Conservation (phyloP, 2,329 filamentous ascomycete species). For the Pleomassaria siparia region DNA sequence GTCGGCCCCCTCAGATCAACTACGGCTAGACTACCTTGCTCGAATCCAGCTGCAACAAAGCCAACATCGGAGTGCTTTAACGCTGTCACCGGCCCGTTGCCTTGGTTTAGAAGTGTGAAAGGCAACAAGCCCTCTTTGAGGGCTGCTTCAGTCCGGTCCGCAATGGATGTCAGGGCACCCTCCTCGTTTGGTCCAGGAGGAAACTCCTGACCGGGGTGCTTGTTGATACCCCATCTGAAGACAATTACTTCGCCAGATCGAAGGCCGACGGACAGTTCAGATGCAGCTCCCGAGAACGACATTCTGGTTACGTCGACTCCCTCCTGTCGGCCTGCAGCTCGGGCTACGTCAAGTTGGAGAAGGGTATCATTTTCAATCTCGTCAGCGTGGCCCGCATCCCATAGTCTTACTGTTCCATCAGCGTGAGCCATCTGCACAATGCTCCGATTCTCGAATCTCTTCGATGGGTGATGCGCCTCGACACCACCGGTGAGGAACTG, state of each 20-base stretch:
- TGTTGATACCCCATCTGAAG: constrained; percentile 86
- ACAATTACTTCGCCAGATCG: constrained; percentile 80
- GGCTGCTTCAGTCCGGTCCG: constrained; percentile 67
- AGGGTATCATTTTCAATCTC: constrained; percentile 84
- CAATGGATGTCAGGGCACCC: constrained; percentile 69
- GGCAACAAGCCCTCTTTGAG: constrained; percentile 82
- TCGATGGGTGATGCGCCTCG: constrained; percentile 67
- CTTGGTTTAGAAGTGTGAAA: constrained; percentile 77
- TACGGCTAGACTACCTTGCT: constrained; percentile 76
- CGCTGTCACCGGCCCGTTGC: constrained; percentile 77
- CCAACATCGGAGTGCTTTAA: constrained; percentile 88
- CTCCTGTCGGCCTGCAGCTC: constrained; percentile 77
- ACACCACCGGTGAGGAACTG: constrained; percentile 77
- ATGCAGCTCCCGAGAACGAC: constrained; percentile 76
- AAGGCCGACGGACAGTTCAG: constrained; percentile 82
- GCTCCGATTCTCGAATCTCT: constrained; percentile 79
- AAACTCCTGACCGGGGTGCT: constrained; percentile 66
- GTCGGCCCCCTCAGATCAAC: constrained; percentile 86
- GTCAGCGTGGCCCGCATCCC: constrained; percentile 89
- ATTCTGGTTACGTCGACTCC: constrained; percentile 77
- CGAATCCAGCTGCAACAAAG: constrained; percentile 84
- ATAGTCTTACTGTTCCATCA: constrained; percentile 87
- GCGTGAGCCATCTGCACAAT: constrained; percentile 85
- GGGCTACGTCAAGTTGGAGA: constrained; percentile 83
- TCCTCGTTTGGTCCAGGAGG: constrained; percentile 52